phyloP scores from a whole-genome alignment of 2,329 filamentous ascomycete genomes.

The Xylaria sp. region DNA sequence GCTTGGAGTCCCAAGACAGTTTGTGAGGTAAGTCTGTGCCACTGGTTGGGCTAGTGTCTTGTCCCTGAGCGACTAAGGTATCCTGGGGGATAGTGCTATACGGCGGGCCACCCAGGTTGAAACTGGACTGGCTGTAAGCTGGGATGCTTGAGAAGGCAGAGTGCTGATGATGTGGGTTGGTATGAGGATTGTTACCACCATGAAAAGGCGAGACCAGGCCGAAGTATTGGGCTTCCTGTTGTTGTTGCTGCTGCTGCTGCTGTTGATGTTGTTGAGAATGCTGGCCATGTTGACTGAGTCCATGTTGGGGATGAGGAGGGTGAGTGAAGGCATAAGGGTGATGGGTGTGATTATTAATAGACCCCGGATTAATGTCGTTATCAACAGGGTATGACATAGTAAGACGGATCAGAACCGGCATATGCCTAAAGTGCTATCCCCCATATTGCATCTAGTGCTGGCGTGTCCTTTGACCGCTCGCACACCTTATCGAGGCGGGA shows the following conservation, averaged over 20 bases:
- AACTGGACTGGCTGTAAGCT: constrained; percentile 24
- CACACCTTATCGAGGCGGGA: constrained; percentile 20
- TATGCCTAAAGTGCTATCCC: constrained; percentile 26
- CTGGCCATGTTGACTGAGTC: constrained; percentile 26
- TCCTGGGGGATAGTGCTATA: constrained; percentile 21
- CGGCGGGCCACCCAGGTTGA: constrained; percentile 23
- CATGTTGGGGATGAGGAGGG: constrained; percentile 1
- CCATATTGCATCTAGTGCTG: constrained; percentile 30
- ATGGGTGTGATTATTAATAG: constrained; percentile 37
- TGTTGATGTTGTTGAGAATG: constrained; percentile 16
- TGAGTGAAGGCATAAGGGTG: constrained; percentile 26
- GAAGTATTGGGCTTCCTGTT: constrained; percentile 26
- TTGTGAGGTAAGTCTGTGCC: constrained; percentile 26
- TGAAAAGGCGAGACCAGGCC: constrained; percentile 13
- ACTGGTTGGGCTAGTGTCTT: constrained; percentile 13
- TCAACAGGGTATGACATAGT: constrained; percentile 38
- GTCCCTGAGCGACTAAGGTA: constrained; percentile 18
- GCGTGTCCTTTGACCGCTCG: constrained; percentile 7
- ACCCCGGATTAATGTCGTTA: constrained; percentile 27
- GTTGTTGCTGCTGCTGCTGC: background rate
- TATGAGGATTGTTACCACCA: constrained; percentile 4
- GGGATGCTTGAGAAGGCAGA: constrained; percentile 16
- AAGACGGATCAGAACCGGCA: constrained; percentile 31
- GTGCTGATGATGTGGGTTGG: constrained; percentile 8
- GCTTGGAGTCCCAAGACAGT: constrained; percentile 13